A percentile compares a stretch with the other conserved stretches of the same genome.
Evolutionary conservation across 345 rosid genomes (phyloP).

Genomic region (Arabidopsis arenosa): DNA sequence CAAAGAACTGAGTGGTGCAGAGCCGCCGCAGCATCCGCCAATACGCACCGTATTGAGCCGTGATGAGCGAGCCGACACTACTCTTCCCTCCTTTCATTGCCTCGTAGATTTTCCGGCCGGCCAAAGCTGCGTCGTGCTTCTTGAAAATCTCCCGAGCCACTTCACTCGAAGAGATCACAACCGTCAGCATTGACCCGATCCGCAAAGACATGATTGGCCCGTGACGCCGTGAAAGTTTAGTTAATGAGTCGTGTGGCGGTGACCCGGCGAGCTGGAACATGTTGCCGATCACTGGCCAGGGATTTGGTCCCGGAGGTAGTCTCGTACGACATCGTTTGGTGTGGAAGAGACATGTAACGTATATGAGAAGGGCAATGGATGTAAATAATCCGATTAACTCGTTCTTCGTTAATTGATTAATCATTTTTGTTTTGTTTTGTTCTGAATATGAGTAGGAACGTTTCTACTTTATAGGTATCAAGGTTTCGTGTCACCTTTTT

Average conservation of each 20-base stretch:
- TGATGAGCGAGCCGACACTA: conserved; percentile 67
- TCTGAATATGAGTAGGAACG: not conserved
- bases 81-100: conserved; percentile 69
- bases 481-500: not conserved
- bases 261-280: conserved; percentile 60
- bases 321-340: conserved; percentile 49
- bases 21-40: conserved; percentile 81
- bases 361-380: conserved; percentile 45
- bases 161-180: conserved; percentile 71
- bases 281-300: conserved; percentile 75
- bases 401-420: not conserved
- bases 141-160: conserved; percentile 78
- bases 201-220: conserved; percentile 82
- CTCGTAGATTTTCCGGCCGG: conserved; percentile 82
- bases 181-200: conserved; percentile 74
- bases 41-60: conserved; percentile 75
- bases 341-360: conserved; percentile 50
- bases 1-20: conserved; percentile 70
- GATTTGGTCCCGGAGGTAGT: conserved; percentile 74
- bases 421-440: conserved; percentile 1
- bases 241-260: conserved; percentile 61
- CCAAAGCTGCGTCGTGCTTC: conserved; percentile 69
- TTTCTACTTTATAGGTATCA: conserved; percentile 19
- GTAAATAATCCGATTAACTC: conserved; percentile 32
- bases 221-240: conserved; percentile 52